Base-by-base conservation (phyloP, 495 filamentous ascomycete genomes). In the Talaromyces trachyspermus region DNA sequence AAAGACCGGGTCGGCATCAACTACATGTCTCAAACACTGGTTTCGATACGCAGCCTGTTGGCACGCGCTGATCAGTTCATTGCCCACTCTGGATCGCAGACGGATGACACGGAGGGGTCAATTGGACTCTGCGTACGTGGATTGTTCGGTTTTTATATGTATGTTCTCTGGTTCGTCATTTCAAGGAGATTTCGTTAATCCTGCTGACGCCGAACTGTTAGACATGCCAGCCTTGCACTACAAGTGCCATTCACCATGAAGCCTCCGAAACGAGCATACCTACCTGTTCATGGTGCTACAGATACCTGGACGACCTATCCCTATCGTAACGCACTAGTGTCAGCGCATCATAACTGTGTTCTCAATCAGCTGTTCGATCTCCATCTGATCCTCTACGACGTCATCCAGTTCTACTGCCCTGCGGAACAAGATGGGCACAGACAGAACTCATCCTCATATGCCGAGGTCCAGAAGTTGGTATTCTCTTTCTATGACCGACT, bases 301-400 rank as follows among this genome's bases (percentile, higher is more conserved):
- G 56, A 59, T 38, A 39, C 24, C 29, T 59, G 56, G 56, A 33
- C 15, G 3, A 45, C 56, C 1, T 59, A 59, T 35, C 56, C 56
- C 7, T 39, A 30, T 10, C 50, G 50, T 29, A 27, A 22, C 25
- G 50, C 47, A 8, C 30, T 42, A 7, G 25, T 23, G 3, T 33
- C 46, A 8, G 53, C 56, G 1, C 54, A 59, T 52, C 48, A 48
- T 1, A 48, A 51, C 22, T 56, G 54, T 15, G 17, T 54, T 17
- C 27, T 41, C 25, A 52, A 56, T 11, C 42, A 24, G 3, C 18
- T 40, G 5, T 50, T 39, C 12, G 46, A 56, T 1, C n/a, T 54
- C 3, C 24, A 26, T 26, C 20, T 38, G 8, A 53, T 59, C 11
- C 19, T 43, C 5, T 52, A 48, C 43, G 54, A 59, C 1, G 37